Conservation (phyloP, 371 early-diverging fungal species). For the Mucor sp. region DNA sequence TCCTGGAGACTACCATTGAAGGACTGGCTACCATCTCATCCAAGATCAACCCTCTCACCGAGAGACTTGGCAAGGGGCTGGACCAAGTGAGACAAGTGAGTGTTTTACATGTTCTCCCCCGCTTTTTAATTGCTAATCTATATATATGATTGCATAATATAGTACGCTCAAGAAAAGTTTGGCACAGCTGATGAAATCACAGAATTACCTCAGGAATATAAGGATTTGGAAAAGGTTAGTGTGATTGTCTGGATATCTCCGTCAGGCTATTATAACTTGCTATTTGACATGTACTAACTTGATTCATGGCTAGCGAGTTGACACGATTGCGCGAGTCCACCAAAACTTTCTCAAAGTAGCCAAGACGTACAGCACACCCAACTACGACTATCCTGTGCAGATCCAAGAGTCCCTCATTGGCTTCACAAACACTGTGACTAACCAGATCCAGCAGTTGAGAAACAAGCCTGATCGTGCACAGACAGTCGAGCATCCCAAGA, state of each 20-base stretch:
- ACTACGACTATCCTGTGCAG: constrained; percentile 80
- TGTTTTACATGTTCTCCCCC: background rate
- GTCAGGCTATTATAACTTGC: background rate
- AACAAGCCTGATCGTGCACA: constrained; percentile 54
- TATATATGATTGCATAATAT: background rate
- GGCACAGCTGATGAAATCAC: constrained; percentile 84
- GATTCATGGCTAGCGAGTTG: constrained; percentile 56
- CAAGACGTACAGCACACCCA: constrained; percentile 69
- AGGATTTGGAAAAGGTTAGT: constrained; percentile 75
- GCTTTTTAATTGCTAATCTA: background rate
- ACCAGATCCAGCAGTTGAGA: constrained; percentile 66
- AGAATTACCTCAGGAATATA: constrained; percentile 89
- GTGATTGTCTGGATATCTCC: background rate
- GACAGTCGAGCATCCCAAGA: constrained; percentile 55
- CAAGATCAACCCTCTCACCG: constrained; percentile 76
- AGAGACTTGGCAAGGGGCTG: constrained; percentile 70
- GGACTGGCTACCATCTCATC: constrained; percentile 62
- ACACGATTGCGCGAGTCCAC: constrained; percentile 67
- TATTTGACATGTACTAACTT: background rate
- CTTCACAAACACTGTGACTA: constrained; percentile 63
- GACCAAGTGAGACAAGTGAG: constrained; percentile 83
- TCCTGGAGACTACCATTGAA: constrained; percentile 54
- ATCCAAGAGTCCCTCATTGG: constrained; percentile 72
- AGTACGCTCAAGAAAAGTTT: constrained; percentile 90
- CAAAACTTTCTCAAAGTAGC: constrained; percentile 73